Evolutionary conservation across 2,329 filamentous ascomycete genomes (phyloP), one percentile per base, ranked within the genome.

Genomic region (Aureobasidium sp.): DNA sequence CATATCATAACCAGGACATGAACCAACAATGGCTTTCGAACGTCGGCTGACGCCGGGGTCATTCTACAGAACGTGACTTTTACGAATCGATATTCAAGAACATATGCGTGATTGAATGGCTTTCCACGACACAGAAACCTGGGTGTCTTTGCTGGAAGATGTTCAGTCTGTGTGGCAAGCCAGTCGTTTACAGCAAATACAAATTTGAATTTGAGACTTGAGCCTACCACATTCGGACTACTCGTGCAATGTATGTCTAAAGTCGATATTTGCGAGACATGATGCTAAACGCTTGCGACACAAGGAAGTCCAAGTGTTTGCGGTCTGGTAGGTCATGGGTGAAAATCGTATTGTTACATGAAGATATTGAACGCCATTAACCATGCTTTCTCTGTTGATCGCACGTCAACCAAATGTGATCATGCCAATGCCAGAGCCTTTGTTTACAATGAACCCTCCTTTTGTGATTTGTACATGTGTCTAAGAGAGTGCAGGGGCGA

Each of bases 351-450:
- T 60, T 60, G 44, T 51, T 60, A 60, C 57, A 51, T 32, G 57
- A 51, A 60, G 46, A 60, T 60, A 51, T 60, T 46, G 41, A 50
- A 60, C 57, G 57, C 57, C 57, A 34, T 51, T 41, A 29, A 29
- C 32, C 57, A 60, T 60, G 57, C 57, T 60, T 41, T 12, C 44
- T 41, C 46, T 27, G 27, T 24, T 43, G 15, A 7, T 24, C 12
- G 24, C 29, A 34, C 27, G 46, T 24, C 27, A 36, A 34, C 29
- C 39, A 44, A 9, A 57, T 44, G 5, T 57, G 26, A 36, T 34
- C n/a, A 20, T 46, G 39, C 27, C 29, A 5, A 24, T n/a, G 32
- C 26, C 29, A 15, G 39, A 39, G 39, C 29, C 12, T 36, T 46
- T 34, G 43, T 32, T 20, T 27, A 12, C 41, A 32, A 20, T 15